phyloP scores from a whole-genome alignment of 192 early-diverging fungal species.

The Mortierella alpina region DNA sequence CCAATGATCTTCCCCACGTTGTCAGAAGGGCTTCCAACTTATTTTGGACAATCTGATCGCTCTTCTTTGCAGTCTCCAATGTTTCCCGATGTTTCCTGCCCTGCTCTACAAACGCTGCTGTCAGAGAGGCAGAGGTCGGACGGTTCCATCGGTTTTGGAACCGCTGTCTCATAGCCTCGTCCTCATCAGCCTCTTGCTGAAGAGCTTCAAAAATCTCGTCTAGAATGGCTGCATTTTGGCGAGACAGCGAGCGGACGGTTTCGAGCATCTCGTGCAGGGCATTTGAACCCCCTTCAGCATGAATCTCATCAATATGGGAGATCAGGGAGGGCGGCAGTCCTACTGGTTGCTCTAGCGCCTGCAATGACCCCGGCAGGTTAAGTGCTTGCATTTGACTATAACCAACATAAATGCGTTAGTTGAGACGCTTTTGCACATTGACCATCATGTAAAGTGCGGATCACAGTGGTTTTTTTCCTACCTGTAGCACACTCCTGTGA shows the following conservation, averaged over 20 bases:
- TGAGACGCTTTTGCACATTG: background rate
- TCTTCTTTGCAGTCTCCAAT: constrained; percentile 67
- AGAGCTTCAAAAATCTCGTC: constrained; percentile 75
- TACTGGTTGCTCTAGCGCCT: constrained; percentile 79
- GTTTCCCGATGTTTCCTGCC: constrained; percentile 66
- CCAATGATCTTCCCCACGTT: constrained; percentile 66
- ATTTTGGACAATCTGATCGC: constrained; percentile 62
- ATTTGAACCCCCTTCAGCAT: constrained; percentile 73
- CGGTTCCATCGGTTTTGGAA: constrained; percentile 71
- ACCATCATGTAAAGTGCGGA: background rate
- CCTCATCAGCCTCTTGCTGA: constrained; percentile 76
- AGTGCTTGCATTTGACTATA: constrained; percentile 73
- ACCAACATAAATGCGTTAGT: background rate
- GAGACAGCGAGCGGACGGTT: constrained; percentile 65
- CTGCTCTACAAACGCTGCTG: constrained; percentile 64
- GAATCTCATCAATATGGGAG: constrained; percentile 79
- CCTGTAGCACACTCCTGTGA: constrained; percentile 75
- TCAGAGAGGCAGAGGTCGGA: constrained; percentile 62
- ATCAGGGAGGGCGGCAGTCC: constrained; percentile 79
- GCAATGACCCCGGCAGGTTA: constrained; percentile 76
- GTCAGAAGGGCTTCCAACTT: constrained; percentile 64
- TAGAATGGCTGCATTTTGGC: constrained; percentile 65
- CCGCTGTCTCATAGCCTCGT: constrained; percentile 68
- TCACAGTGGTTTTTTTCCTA: constrained; percentile 17
- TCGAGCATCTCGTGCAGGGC: constrained; percentile 73